These are phyloP conservation scores for Pythium insidiosum DNA, from an alignment of 352 stramenopile genomes.

Conservation along the genomic window DNA sequence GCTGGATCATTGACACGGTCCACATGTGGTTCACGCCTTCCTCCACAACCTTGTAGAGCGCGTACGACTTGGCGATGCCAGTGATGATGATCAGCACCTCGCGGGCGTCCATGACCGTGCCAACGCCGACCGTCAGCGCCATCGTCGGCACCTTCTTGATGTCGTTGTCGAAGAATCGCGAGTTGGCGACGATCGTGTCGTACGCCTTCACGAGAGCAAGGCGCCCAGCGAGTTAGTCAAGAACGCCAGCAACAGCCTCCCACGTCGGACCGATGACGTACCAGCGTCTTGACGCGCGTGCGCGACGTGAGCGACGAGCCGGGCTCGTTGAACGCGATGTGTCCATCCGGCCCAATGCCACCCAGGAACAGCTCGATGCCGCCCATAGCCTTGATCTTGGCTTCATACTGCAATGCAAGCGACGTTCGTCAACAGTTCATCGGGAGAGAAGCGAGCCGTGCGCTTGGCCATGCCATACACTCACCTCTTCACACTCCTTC, in stretches of 20 bases:
- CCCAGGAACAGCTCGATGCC: conserved; percentile 90
- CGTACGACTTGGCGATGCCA: conserved; percentile 77
- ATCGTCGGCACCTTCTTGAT: conserved; percentile 83
- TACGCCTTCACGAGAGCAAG: conserved; percentile 54
- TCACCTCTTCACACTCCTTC: conserved; percentile 57
- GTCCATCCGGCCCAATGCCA: conserved; percentile 89
- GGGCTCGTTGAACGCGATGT: conserved; percentile 92
- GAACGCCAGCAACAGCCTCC: too few species aligned
- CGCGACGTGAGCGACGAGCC: conserved; percentile 73
- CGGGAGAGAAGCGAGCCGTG: too few species aligned
- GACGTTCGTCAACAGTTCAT: not conserved
- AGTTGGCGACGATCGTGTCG: conserved; percentile 87
- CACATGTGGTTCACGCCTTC: conserved; percentile 90
- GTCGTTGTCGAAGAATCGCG: conserved; percentile 80
- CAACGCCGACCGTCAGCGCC: conserved; percentile 85
- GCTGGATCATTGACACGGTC: conserved; percentile 84
- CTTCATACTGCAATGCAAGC: conserved; percentile 58
- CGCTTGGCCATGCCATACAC: too few species aligned
- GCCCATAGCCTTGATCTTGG: conserved; percentile 66
- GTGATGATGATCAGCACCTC: conserved; percentile 88
- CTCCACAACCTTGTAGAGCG: conserved; percentile 86
- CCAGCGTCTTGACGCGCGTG: conserved; percentile 85
- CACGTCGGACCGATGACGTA: too few species aligned
- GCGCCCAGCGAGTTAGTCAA: too few species aligned
- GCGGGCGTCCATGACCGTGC: conserved; percentile 81